phyloP scores from a whole-genome alignment of 768 basidiomycete species.

The Rhizopogon sp. region DNA sequence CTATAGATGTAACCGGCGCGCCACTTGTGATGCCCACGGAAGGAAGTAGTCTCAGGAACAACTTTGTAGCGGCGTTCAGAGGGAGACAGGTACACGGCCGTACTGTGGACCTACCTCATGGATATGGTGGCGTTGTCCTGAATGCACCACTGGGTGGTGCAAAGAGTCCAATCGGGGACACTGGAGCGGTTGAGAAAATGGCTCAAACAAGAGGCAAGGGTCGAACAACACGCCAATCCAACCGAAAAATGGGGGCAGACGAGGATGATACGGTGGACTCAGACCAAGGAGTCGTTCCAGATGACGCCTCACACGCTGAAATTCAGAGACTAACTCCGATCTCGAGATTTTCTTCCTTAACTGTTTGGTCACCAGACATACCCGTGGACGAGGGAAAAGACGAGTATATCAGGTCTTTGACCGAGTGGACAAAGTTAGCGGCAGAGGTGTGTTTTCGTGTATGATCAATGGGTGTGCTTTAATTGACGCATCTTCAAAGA shows the following conservation, averaged over 20 bases:
- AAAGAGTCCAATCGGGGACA: conserved; percentile 13
- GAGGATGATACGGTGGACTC: conserved; percentile 23
- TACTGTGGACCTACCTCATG: conserved; percentile 53
- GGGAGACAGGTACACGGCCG: conserved; percentile 73
- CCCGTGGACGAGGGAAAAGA: conserved; percentile 65
- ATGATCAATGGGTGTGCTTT: background rate
- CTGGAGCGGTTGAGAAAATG: conserved; percentile 1
- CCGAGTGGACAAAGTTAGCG: conserved; percentile 67
- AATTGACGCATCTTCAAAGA: background rate
- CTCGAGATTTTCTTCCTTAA: conserved; percentile 59
- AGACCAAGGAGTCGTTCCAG: conserved; percentile 18
- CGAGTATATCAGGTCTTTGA: conserved; percentile 63
- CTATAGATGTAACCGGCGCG: background rate
- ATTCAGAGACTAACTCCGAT: conserved; percentile 39
- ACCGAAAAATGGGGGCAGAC: conserved; percentile 22
- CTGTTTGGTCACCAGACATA: conserved; percentile 74
- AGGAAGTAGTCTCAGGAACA: background rate
- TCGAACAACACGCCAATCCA: conserved; percentile 10
- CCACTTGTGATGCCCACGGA: too few species aligned
- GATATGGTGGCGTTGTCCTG: conserved; percentile 66
- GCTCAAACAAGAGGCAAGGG: conserved; percentile 9
- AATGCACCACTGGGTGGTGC: conserved; percentile 18
- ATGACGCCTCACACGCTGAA: conserved; percentile 10
- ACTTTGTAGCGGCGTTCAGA: conserved; percentile 63
- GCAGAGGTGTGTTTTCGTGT: conserved; percentile 43